Evolutionary conservation across 331 rosid species (phyloP).

Genomic region (Ulmus americana): DNA sequence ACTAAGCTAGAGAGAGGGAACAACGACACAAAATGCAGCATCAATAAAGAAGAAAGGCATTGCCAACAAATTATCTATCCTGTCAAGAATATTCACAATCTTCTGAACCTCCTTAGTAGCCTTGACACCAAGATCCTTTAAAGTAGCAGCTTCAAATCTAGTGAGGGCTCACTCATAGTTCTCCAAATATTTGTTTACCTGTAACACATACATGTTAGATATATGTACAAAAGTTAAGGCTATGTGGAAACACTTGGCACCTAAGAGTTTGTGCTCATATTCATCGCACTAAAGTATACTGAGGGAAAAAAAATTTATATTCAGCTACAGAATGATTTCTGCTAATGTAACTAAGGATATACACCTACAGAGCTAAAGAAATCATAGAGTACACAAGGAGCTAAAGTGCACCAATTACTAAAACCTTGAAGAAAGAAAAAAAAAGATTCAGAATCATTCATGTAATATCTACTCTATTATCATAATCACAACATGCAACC

Average conservation of each 20-base stretch:
- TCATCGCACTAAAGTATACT: neutral
- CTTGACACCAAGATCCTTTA: conserved; percentile 80
- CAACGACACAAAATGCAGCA: neutral
- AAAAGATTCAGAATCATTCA: neutral
- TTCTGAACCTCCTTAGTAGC: conserved; percentile 71
- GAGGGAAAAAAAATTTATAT: neutral
- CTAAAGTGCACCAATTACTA: neutral
- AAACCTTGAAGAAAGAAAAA: neutral
- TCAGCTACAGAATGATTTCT: neutral
- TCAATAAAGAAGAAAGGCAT: conserved; percentile 17
- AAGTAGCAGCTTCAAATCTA: conserved; percentile 91
- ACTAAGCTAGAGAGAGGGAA: neutral
- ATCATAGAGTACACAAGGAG: neutral
- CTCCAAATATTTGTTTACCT: conserved; percentile 85
- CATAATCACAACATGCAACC: neutral
- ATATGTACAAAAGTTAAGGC: neutral
- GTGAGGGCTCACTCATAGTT: conserved; percentile 87
- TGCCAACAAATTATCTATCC: conserved; percentile 69
- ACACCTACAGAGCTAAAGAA: neutral
- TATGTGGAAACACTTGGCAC: conserved; percentile 1
- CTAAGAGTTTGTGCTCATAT: neutral
- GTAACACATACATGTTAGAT: conserved; percentile 11
- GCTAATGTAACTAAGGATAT: neutral
- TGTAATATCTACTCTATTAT: neutral
- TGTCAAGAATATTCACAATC: conserved; percentile 77